Conservation (phyloP, 257 asterid species). For the Dorcoceras hygrometricum region DNA sequence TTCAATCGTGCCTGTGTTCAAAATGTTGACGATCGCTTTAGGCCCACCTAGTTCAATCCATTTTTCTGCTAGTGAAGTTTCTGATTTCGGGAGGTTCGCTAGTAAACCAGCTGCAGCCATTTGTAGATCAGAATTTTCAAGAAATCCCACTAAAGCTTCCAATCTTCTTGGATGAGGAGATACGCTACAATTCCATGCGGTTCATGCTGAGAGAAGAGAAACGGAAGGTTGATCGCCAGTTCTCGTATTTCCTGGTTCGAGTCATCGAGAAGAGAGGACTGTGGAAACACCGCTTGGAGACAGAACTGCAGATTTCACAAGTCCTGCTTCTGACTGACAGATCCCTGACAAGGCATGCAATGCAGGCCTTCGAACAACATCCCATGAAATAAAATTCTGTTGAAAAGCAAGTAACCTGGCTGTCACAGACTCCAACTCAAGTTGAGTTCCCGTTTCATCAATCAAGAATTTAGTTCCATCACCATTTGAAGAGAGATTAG, state of each 20-base stretch:
- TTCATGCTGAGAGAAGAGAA: constrained; percentile 62
- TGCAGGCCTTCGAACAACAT: constrained; percentile 45
- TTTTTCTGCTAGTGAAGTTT: constrained; percentile 43
- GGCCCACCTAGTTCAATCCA: constrained; percentile 57
- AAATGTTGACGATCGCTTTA: constrained; percentile 43
- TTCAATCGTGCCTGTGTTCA: constrained; percentile 39
- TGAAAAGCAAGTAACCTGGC: constrained; percentile 42
- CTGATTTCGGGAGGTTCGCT: constrained; percentile 63
- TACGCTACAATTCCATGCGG: constrained; percentile 63
- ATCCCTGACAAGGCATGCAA: constrained; percentile 48
- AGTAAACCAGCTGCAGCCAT: constrained; percentile 65
- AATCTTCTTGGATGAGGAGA: constrained; percentile 56
- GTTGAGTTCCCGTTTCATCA: constrained; percentile 36
- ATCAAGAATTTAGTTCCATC: constrained; percentile 52
- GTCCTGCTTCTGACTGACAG: constrained; percentile 50
- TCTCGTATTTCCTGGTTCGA: constrained; percentile 53
- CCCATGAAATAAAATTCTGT: constrained; percentile 39
- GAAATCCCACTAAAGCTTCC: constrained; percentile 56
- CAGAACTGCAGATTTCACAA: constrained; percentile 56
- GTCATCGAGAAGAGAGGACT: constrained; percentile 56
- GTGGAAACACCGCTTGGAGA: constrained; percentile 50
- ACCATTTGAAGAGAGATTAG: constrained; percentile 42
- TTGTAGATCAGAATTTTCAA: constrained; percentile 50
- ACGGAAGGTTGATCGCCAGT: constrained; percentile 49
- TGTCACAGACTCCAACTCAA: constrained; percentile 39